Base-by-base conservation (phyloP, 2,329 filamentous ascomycete genomes). In the Cadophora malorum region DNA sequence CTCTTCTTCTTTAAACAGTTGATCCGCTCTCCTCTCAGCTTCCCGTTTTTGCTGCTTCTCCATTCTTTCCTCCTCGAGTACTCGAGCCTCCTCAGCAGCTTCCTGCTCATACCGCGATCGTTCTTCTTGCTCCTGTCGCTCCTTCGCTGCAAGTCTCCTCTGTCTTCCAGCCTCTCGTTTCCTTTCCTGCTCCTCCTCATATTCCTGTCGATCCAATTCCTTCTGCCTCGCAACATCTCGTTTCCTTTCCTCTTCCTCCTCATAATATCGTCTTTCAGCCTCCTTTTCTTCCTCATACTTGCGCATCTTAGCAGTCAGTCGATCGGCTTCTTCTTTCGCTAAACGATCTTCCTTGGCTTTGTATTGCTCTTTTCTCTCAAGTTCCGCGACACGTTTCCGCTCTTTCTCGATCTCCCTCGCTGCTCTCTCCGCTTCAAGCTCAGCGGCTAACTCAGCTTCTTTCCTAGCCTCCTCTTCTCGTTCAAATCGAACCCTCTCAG, bases 281-380 rank as follows among this genome's bases (percentile, higher is more conserved):
- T 65, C 38, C 7, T 56, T 31, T 21, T 65, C 45, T 33, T 62
- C 65, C 14, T 61, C 35, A 38, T 66, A 66, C 55, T 52, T 28
- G n/a, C 4, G n/a, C 50, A 62, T 66, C 21, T 66, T 23, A 38
- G 65, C 65, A 6, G 59, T 63, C 16, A 66, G 23, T 1, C 65
- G 58, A 33, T 66, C 47, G 5, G 60, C 65, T 52, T 66, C 65
- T 38, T 66, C 58, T 21, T 45, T 63, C 5, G 65, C 65, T 16
- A 63, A 23, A 1, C 58, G 58, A 8, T 66, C 64, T 25, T 60
- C 64, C 28, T 61, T 49, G 4, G 58, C 58, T 41, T 63, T 14
- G 4, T 45, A 33, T 14, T 65, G 41, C 45, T 58, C 12, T 19
- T 55, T 47, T 5, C 50, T 61, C 16, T 53, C 35, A 19, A 55